Evolutionary conservation across 2,329 filamentous ascomycete species (phyloP), one percentile per base, ranked within the genome.

Genomic region (Neofusicoccum sp.): DNA sequence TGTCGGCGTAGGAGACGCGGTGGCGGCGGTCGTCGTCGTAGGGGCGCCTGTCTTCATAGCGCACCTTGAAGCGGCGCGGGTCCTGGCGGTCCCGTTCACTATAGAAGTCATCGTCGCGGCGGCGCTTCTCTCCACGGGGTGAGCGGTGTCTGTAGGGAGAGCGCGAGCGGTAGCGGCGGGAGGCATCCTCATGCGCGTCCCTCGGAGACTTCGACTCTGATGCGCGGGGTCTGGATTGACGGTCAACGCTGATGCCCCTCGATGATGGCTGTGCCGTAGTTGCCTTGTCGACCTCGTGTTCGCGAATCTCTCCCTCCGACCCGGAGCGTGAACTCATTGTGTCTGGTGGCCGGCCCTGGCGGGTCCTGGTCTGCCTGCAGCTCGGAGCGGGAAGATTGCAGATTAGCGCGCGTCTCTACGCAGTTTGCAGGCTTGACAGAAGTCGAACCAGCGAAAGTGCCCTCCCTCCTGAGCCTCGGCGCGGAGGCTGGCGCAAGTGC

Each of bases 161-260:
- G 24, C 62, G 62, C 31, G 65, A 66, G 34, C 62, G 60, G 31
- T 48, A 30, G 49, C 70, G 69, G 48, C 63, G 58, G 75, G 70
- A 71, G 79, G 79, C 77, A 77, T 68, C 69, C 81, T 83, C 86
- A 79, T 78, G 36, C 26, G 61, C 34, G 45, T 36, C 45, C 43
- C 60, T 48, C 24, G 61, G 62, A 45, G 61, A 54, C 30, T 34
- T 40, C 47, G 64, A 53, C 40, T 56, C 61, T 56, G 61, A 59
- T 43, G 64, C 57, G 43, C 59, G 61, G 43, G 45, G 53, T 62
- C 91, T 96, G 89, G 89, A 85, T 84, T 83, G 86, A 86, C 89
- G 89, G 91, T 96, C 90, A 96, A 96, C 88, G 85, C 84, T 87
- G 85, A 81, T 87, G 88, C 86, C 84, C 84, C 87, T 86, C 83